Base-by-base conservation (phyloP, 2,329 filamentous ascomycete genomes). In the Trichoderma cornu-damae region DNA sequence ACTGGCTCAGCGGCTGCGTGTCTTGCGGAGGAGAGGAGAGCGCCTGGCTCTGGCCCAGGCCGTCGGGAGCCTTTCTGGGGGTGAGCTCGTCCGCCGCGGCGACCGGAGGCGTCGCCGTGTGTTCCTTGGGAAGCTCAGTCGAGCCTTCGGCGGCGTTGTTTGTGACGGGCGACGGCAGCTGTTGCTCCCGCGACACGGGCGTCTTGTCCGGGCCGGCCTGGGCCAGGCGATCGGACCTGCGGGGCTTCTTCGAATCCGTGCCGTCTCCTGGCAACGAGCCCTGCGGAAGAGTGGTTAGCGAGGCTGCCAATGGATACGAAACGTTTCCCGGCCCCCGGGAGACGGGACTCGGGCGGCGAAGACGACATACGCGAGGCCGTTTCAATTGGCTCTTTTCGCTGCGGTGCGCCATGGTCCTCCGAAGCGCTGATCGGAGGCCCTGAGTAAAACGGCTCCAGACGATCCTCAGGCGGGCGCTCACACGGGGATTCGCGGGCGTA, bases 341-440 rank as follows among this genome's bases (percentile, higher is more conserved):
- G 53, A 40, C 9, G 26, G 28, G 49, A 28, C 22, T 60, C 59
- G 32, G n/a, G 64, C 59, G 20, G 51, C 55, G 59, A 64, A n/a
- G 30, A 60, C 70, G 61, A 59, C 82, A 70, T 79, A 94, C 90
- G 72, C 87, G 82, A 65, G 78, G 83, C 69, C 90, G 86, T 79
- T 96, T 96, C 76, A 94, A 84, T 75, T 89, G 87, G 77, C 87
- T 91, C 77, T 89, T 89, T 74, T 94, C 88, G 63, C 73, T 71
- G 66, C 78, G 75, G 73, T 84, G 79, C 73, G 83, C 75, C 83
- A 85, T 85, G 62, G 51, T 63, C 67, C 62, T 63, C 63, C 59
- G 66, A 64, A 53, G 47, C 49, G 60, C 44, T 53, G 56, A 53
- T 53, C 49, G 52, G 60, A 47, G 46, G 34, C 49, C 40, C 49